Evolutionary conservation across 1,284 basidiomycete genomes (phyloP), one percentile per base, ranked within the genome.

Genomic region (Microbotryum silenes-acaulis): DNA sequence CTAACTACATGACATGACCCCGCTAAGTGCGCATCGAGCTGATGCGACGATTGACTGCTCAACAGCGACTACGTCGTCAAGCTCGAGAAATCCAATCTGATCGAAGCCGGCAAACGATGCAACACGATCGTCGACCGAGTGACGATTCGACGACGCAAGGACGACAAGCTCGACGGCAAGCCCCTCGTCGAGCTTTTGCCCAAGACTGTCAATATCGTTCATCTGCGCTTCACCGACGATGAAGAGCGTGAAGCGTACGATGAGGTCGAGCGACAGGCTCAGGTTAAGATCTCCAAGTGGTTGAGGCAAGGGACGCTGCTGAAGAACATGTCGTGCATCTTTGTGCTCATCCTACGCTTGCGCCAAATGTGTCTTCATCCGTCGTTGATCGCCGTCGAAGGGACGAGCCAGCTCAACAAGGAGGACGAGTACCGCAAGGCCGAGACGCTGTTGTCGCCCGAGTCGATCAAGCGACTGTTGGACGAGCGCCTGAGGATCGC

Each of bases 111-210:
- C 82, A 86, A 7, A 81, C 93, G 69, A 94, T 97, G 91, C 82
- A 3, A 51, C 27, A 25, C 51, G 57, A 9, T 48, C 44, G 57
- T 51, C 20, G 51, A 54, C 48, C 6, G 12, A 8, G 48, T 47
- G 10, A 49, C 49, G 21, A 47, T 97, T 27, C 82, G 94, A 8
- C 84, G 93, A 3, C 86, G 83, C 5, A 98, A 97, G 76, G 84
- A 86, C 51, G 77, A 80, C 1, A 75, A 91, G n/a, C 74, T 77
- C 63, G 89, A 93, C 68, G 93, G 93, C 18, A 88, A 91, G 70
- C 82, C 83, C 0, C 80, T 98, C n/a, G 80, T 98, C 51, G 81
- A 87, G 42, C 81, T 98, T 1, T 93, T 94, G 0, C 81, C n/a
- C 53, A 57, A 23, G 48, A 23, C 80, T 29, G 83, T 91, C 8